Conservation (phyloP, 1,284 basidiomycete species). For the Tausonia pullulans region DNA sequence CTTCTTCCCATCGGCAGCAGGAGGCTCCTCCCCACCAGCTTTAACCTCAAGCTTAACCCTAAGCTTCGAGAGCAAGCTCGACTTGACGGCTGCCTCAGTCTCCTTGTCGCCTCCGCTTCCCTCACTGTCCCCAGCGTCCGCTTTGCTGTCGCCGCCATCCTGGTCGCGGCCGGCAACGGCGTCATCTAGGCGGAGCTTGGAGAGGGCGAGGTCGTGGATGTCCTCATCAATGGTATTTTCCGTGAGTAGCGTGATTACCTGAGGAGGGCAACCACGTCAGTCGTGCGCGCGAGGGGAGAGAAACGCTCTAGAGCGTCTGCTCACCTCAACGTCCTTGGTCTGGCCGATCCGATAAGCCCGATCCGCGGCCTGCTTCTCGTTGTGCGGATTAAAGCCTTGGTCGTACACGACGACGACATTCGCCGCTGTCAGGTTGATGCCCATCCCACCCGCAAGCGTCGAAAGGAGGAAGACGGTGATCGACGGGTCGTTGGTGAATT, state of each 20-base stretch:
- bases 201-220: conserved; percentile 77
- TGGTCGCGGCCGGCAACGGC: conserved; percentile 65
- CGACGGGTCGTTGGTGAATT: conserved; percentile 86
- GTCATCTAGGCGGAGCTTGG: conserved; percentile 81
- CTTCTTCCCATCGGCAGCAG: background rate
- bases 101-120: conserved; percentile 59
- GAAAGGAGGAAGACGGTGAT: conserved; percentile 90
- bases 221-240: conserved; percentile 91
- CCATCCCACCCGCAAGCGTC: conserved; percentile 72
- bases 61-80: conserved; percentile 3
- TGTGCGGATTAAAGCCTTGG: conserved; percentile 85
- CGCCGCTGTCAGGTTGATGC: conserved; percentile 80
- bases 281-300: background rate
- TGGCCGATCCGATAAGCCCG: conserved; percentile 97
- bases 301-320: background rate
- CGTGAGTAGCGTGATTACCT: conserved; percentile 81
- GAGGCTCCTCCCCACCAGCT: background rate
- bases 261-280: conserved; percentile 1
- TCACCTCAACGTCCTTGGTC: conserved; percentile 67
- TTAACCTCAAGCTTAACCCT: conserved; percentile 2
- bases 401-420: conserved; percentile 93
- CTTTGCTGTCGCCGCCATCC: conserved; percentile 27
- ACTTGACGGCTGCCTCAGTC: conserved; percentile 40
- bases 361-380: conserved; percentile 91
- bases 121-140: background rate